A percentile compares a stretch with the other conserved stretches of the same genome.
Conservation (phyloP, 1,284 basidiomycete genomes). For the Ceratobasidium sp. region DNA sequence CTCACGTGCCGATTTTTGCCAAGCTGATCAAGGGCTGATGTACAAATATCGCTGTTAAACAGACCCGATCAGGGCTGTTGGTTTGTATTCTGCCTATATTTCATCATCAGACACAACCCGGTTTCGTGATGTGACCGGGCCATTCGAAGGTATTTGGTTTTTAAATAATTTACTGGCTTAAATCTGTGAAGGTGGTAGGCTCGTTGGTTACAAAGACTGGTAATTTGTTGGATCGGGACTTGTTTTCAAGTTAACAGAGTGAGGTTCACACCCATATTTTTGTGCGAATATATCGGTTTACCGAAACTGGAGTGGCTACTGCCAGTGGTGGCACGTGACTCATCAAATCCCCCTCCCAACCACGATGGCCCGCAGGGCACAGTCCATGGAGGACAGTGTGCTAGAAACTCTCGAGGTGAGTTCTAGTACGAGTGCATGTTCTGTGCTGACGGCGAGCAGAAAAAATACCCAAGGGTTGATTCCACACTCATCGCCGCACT, state of each 20-base stretch:
- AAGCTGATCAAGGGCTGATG: neutral
- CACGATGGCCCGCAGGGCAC: slow-evolving; percentile 25
- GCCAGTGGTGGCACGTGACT: slow-evolving; percentile 27
- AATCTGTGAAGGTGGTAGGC: too few relatives aligned
- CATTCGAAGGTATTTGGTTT: too few relatives aligned
- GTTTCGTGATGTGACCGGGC: too few relatives aligned
- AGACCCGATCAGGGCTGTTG: neutral
- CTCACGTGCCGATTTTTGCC: neutral
- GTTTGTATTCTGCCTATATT: neutral
- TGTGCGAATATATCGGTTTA: too few relatives aligned
- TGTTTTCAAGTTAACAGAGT: too few relatives aligned
- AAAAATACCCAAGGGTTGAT: slow-evolving; percentile 32
- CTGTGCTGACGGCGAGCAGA: slow-evolving; percentile 5
- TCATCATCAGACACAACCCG: neutral
- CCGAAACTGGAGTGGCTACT: neutral
- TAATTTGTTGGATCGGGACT: too few relatives aligned
- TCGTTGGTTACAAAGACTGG: too few relatives aligned
- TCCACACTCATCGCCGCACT: slow-evolving; percentile 33
- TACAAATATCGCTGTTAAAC: neutral
- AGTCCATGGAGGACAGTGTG: neutral
- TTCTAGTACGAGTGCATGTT: neutral
- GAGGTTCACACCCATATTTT: neutral
- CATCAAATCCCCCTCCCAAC: neutral
- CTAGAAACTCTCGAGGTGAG: slow-evolving; percentile 6
- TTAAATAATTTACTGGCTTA: too few relatives aligned